Percentiles rank a stretch among this genome's conserved stretches.
Conservation (phyloP, 2,329 filamentous ascomycete genomes). For the Aspergillus pseudoviridinutans region DNA sequence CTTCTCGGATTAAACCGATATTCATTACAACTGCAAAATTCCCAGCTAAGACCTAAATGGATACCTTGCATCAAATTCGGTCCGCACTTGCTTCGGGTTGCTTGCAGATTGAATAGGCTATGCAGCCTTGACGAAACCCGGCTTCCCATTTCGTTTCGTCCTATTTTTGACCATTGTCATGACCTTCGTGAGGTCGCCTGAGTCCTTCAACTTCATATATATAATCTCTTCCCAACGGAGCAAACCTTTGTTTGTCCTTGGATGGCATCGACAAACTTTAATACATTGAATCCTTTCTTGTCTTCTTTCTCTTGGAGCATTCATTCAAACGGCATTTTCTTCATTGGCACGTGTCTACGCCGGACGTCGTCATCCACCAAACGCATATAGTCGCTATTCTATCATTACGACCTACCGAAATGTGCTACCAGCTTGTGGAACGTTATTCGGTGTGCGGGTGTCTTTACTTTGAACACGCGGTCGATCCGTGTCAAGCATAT, state of each 20-base stretch:
- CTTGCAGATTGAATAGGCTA: background rate
- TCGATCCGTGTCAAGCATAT: constrained; percentile 76
- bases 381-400: background rate
- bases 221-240: background rate
- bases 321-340: background rate
- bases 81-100: background rate
- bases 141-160: background rate
- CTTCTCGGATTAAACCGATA: background rate
- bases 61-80: constrained; percentile 4
- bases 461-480: constrained; percentile 80
- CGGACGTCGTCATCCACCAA: background rate
- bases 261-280: background rate
- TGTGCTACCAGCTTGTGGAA: constrained; percentile 87
- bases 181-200: background rate
- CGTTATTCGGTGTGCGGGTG: constrained; percentile 83
- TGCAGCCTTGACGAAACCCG: background rate
- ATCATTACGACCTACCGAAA: constrained; percentile 41
- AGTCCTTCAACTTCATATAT: constrained; percentile 1
- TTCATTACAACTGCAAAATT: background rate
- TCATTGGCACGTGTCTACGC: background rate
- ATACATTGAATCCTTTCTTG: background rate
- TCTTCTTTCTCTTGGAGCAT: background rate
- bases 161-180: background rate
- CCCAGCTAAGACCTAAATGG: background rate
- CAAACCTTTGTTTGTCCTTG: background rate